Evolutionary conservation across 805 yeast species (phyloP), one percentile per base, ranked within the genome.

Genomic region (Wickerhamiella brachini): DNA sequence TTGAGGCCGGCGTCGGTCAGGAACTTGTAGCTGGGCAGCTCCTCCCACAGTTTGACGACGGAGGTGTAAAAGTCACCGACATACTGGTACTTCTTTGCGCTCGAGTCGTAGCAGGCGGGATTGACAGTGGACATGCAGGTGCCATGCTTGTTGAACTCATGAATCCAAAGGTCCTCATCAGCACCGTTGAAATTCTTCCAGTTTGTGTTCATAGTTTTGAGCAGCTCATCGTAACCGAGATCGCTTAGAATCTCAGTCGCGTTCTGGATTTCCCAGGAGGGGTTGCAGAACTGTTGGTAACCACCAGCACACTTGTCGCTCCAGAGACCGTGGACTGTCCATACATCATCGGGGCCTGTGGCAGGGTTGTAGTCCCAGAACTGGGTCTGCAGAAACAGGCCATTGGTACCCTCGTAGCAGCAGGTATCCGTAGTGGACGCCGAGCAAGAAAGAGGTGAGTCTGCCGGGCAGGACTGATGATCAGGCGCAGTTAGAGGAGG

Each of bases 101-200:
- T 57, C 7, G 50, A 47, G 17, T 54, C 31, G 65, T 87, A 88
- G 65, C 97, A 89, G 4, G 65, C 58, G 2, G 93, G 85, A 51
- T 74, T 77, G 45, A 89, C 70, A 0, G 96, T 87, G 47, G 81
- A 77, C 74, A 88, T 80, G 68, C 97, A 89, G 9, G 95, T 87
- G 22, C 89, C 97, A 64, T 89, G 97, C 65, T 89, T 89, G 70
- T 89, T 88, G 73, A 77, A 89, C 67, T 89, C 97, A 66, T 89
- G 96, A 37, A 76, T 73, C 97, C 97, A 89, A 48, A 89, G 69
- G 5, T 73, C 63, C 52, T 77, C 80, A 62, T 83, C 90, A 51
- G 76, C 65, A 10, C 86, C 86, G 48, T 77, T 78, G 60, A 75
- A 75, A 59, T 83, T 81, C 63, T 83, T 81, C 97, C 97, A 89